Base-by-base conservation (phyloP, 441 rosid genomes). In the Adansonia madagascariensis region DNA sequence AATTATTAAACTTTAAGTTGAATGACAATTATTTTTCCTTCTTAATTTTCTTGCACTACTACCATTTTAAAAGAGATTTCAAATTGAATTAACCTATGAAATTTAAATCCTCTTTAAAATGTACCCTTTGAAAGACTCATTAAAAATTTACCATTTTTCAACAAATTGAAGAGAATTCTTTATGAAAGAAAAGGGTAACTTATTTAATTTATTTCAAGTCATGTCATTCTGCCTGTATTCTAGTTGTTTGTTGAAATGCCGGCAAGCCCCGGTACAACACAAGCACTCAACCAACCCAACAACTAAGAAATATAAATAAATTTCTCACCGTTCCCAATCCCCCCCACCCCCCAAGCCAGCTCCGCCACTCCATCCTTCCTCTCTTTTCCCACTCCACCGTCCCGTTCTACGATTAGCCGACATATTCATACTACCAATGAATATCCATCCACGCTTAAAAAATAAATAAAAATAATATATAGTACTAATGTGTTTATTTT, bases 211-310 rank as follows among this genome's bases (percentile, higher is more conserved):
- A 71, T 71, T 71, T 22, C 0, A 53, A 71, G 47, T 15, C 62
- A 41, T 71, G 31, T 52, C 60, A 31, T 71, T 71, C 74, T 18
- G 74, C 67, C 67, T 24, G 59, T 50, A 27, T 47, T 67, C 71
- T 50, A 60, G 61, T 15, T 78, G 81, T 63, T 73, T 11, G 77
- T 47, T 75, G 67, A 74, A 69, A 77, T 69, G 61, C 35, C 74
- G 69, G 31, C 44, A 57, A 71, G n/a, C 35, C 43, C 74, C 78
- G 41, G 43, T n/a, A 49, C 0, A 41, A 52, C 49, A 60, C 35
- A 59, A 15, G 15, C 60, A n/a, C 75, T 71, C 50, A n/a, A n/a
- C 63, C 31, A 53, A 35, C 47, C 74, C 61, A 11, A 14, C 17
- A 14, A 1, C 14, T 8, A 67, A 2, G 8, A 57, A 18, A 56